Conservation (phyloP, 768 basidiomycete species). For the Pleurotus citrinopileatus region DNA sequence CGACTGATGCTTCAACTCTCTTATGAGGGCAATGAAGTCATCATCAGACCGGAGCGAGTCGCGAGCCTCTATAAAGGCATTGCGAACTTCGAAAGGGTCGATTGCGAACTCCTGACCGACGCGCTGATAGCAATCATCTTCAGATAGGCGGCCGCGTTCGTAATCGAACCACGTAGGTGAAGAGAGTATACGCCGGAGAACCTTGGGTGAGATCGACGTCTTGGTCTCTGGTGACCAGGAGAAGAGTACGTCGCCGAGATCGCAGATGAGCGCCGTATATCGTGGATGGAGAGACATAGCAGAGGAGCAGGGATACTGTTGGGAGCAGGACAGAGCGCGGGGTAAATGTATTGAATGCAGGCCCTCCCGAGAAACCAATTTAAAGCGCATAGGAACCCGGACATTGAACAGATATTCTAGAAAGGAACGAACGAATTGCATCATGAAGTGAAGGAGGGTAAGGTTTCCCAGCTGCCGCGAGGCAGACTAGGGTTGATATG, state of each 20-base stretch:
- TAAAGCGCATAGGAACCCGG: background rate
- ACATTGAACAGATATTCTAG: background rate
- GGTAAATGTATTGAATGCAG: background rate
- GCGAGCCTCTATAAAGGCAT: conserved; percentile 45
- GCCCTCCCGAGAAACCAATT: background rate
- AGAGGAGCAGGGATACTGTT: background rate
- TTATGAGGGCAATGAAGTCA: conserved; percentile 43
- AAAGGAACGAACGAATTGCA: conserved; percentile 7
- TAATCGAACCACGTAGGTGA: conserved; percentile 53
- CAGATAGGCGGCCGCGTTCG: conserved; percentile 43
- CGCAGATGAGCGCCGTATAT: conserved; percentile 43
- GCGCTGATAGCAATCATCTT: conserved; percentile 40
- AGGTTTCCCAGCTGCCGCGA: conserved; percentile 5
- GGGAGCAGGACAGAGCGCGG: background rate
- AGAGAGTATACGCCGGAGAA: conserved; percentile 38
- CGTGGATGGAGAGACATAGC: conserved; percentile 10
- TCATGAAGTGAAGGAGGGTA: conserved; percentile 4
- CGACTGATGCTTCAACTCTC: conserved; percentile 39
- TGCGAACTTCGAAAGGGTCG: conserved; percentile 34
- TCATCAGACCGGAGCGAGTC: conserved; percentile 44
- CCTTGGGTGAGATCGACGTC: conserved; percentile 38
- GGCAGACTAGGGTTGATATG: conserved; percentile 7
- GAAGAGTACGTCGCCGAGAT: conserved; percentile 56
- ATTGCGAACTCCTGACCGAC: conserved; percentile 38
- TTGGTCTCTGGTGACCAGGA: conserved; percentile 47